Percentiles rank a stretch among this genome's conserved stretches.
These are phyloP conservation scores for Eremomyces bilateralis DNA, from an alignment of 495 filamentous ascomycete genomes.

Conservation along the genomic window DNA sequence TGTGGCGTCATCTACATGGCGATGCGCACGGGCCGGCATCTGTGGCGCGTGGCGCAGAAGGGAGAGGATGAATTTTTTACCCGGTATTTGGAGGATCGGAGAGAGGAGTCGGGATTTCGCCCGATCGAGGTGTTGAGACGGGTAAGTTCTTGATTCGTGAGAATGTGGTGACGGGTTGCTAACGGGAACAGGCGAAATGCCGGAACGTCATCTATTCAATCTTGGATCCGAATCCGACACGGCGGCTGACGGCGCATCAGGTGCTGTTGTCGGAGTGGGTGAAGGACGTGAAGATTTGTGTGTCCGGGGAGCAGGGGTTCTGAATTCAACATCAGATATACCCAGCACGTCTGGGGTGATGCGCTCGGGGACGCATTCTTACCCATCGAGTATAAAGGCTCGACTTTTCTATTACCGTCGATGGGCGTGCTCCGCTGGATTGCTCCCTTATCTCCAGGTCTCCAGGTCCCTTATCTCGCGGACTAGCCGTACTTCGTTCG, in stretches of 20 bases:
- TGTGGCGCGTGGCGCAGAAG: constrained; percentile 88
- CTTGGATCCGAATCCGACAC: constrained; percentile 76
- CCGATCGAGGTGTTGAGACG: constrained; percentile 91
- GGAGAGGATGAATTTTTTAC: constrained; percentile 96
- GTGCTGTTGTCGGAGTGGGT: constrained; percentile 98
- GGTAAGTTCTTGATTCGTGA: constrained; percentile 56
- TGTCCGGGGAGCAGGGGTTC: constrained; percentile 81
- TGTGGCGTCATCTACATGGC: constrained; percentile 99
- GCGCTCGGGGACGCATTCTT: no score
- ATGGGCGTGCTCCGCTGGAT: no score
- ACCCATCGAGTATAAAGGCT: no score
- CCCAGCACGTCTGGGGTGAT: no score
- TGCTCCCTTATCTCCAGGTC: no score
- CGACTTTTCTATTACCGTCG: no score
- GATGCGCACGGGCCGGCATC: constrained; percentile 87
- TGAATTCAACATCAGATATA: no score
- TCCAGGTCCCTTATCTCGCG: no score
- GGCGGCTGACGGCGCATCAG: constrained; percentile 87
- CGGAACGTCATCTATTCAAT: constrained; percentile 98
- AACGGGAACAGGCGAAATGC: no score
- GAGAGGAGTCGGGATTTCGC: constrained; percentile 83
- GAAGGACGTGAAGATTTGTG: constrained; percentile 87
- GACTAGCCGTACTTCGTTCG: no score
- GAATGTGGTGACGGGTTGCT: no score
- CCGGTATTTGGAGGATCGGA: constrained; percentile 74